Base-by-base conservation (phyloP, 495 filamentous ascomycete species). In the Aspergillus bridgeri region DNA sequence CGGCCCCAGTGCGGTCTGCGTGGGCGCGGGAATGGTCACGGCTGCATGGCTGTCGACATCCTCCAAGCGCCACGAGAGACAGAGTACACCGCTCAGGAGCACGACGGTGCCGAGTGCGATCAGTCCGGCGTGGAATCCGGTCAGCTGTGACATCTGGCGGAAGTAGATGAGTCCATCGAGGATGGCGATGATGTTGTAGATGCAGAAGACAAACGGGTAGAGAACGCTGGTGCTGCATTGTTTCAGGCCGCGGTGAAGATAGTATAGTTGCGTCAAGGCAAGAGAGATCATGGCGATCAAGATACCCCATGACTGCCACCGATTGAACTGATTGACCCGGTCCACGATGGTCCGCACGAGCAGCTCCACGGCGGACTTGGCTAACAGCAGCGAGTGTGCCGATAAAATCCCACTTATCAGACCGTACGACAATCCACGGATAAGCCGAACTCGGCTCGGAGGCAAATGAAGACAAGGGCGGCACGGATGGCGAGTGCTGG, bases 181-280 rank as follows among this genome's bases (percentile, higher is more conserved):
- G 61, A 98, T 99, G 57, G 94, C 95, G 60, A 96, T 93, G 63
- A 99, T 96, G 79, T 99, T 99, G 79, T 98, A 99, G 60, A 97
- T 86, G 83, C 94, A 99, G 75, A 99, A 99, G 38, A 97, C 91
- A 65, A 98, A 88, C 6, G 94, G 94, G 75, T 99, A 99, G 62
- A 99, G 83, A 51, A 99, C 85, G 73, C 91, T 96, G 18, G 94
- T 98, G 52, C 91, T 96, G 70, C 93, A 91, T 43, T 98, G 79
- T 67, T 96, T 96, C 57, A 99, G 79, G 51, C 94, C 94, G 19
- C 89, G 83, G 70, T 99, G 93, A 33, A 99, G 84, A 67, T 92
- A 98, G 75, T 95, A 99, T 17, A 99, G 80, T 73, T 99, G 94
- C 27, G 87, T 86, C 42, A 99, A 83, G 3, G 94, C 94, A 53